A percentile compares a stretch with the other conserved stretches of the same genome.
Evolutionary conservation across 1,139 yeast species (phyloP).

Genomic region (Entelexis sorbosivorans): DNA sequence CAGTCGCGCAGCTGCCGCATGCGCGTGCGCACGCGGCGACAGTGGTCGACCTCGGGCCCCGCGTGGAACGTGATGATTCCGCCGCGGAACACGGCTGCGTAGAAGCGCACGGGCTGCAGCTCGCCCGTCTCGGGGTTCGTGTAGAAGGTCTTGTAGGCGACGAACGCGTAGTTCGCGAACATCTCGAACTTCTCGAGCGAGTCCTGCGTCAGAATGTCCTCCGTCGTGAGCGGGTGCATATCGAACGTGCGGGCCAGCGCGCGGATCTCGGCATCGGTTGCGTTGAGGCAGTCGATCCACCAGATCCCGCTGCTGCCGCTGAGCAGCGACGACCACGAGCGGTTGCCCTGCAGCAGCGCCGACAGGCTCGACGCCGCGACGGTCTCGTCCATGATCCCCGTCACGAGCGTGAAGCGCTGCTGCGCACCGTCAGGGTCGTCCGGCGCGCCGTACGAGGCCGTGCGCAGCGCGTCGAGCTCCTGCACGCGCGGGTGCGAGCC

Average conservation of each 20-base stretch:
- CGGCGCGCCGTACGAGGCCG: background rate
- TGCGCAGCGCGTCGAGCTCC: constrained; percentile 8
- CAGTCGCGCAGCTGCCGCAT: constrained; percentile 80
- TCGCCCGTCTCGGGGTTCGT: constrained; percentile 24
- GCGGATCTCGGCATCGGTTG: constrained; percentile 6
- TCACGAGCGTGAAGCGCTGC: constrained; percentile 4
- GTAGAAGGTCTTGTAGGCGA: constrained; percentile 57
- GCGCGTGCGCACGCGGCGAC: constrained; percentile 79
- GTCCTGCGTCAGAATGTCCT: constrained; percentile 12
- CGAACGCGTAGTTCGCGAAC: constrained; percentile 76
- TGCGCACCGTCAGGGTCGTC: background rate
- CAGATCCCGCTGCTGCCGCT: constrained; percentile 3
- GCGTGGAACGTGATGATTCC: constrained; percentile 83
- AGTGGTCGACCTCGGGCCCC: constrained; percentile 56
- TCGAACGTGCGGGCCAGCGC: constrained; percentile 9
- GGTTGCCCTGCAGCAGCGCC: constrained; percentile 4
- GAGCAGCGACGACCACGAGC: constrained; percentile 37
- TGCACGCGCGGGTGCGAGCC: constrained; percentile 8
- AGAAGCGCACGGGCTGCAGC: constrained; percentile 74
- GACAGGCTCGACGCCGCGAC: constrained; percentile 8
- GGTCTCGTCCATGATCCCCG: constrained; percentile 4
- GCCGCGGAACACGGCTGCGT: constrained; percentile 71
- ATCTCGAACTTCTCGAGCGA: constrained; percentile 82
- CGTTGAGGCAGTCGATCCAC: constrained; percentile 10
- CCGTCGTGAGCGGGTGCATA: constrained; percentile 13